Percentiles rank a stretch among this genome's conserved stretches.
phyloP scores from a whole-genome alignment of 345 rosid genomes.

The Sapria himalayana region DNA sequence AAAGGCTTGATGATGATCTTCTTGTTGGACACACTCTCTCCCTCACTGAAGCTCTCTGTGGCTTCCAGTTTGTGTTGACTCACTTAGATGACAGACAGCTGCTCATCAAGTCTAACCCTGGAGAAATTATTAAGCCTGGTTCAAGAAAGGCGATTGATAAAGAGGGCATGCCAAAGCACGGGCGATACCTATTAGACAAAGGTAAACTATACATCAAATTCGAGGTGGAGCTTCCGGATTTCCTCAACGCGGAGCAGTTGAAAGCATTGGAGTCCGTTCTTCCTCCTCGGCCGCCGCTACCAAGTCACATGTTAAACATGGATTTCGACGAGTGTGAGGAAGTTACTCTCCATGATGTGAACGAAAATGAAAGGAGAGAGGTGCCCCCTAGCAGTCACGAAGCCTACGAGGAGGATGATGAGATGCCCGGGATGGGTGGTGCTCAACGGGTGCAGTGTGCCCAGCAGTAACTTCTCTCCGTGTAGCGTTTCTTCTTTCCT shows the following conservation, averaged over 20 bases:
- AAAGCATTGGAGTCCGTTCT: slow-evolving; percentile 1
- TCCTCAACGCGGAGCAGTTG: not conserved
- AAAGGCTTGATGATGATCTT: slow-evolving; percentile 27
- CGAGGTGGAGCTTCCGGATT: not conserved
- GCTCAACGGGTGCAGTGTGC: slow-evolving; percentile 54
- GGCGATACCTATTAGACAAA: not conserved
- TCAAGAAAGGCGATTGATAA: slow-evolving; percentile 23
- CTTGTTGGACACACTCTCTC: slow-evolving; percentile 20
- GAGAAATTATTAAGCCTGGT: slow-evolving; percentile 52
- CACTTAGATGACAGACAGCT: slow-evolving; percentile 55
- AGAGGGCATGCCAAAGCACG: slow-evolving; percentile 38
- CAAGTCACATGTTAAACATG: slow-evolving; percentile 38
- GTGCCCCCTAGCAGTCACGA: slow-evolving; percentile 32
- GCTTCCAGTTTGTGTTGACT: slow-evolving; percentile 36
- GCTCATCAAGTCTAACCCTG: slow-evolving; percentile 36
- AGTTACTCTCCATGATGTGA: slow-evolving; percentile 63
- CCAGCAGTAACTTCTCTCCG: slow-evolving; percentile 69
- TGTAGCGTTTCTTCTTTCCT: too few relatives aligned
- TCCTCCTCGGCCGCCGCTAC: slow-evolving; percentile 3
- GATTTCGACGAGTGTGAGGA: slow-evolving; percentile 85
- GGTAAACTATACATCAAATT: not conserved
- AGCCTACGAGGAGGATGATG: slow-evolving; percentile 33
- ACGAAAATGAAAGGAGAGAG: slow-evolving; percentile 83
- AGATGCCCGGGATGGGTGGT: slow-evolving; percentile 28
- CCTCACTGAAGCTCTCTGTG: slow-evolving; percentile 48